A percentile compares a stretch with the other conserved stretches of the same genome.
Conservation (phyloP, 108 stramenopile genomes). For the Craspedostauros australis region DNA sequence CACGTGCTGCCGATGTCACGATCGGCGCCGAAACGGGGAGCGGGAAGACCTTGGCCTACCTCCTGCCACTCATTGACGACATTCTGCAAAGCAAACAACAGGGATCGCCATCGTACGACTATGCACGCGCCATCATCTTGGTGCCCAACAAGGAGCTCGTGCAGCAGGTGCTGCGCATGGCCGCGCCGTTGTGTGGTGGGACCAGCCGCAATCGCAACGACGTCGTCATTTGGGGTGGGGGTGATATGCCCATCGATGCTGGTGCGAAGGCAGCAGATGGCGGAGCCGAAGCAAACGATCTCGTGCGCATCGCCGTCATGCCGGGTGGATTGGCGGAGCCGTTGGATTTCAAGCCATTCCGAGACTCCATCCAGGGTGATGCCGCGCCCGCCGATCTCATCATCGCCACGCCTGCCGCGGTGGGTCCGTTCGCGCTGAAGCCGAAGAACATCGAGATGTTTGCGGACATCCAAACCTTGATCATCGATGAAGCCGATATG, state of each 20-base stretch:
- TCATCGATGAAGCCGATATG: slow-evolving; percentile 97
- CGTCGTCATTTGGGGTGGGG: slow-evolving; percentile 28
- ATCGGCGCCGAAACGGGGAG: slow-evolving; percentile 92
- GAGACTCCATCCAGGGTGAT: slow-evolving; percentile 37
- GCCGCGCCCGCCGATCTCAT: slow-evolving; percentile 84
- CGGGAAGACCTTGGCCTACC: slow-evolving; percentile 96
- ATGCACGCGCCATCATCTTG: slow-evolving; percentile 70
- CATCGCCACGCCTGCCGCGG: slow-evolving; percentile 88
- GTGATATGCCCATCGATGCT: slow-evolving; percentile 21
- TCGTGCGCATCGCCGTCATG: slow-evolving; percentile 72
- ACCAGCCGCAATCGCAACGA: not conserved
- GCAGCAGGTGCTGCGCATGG: slow-evolving; percentile 83
- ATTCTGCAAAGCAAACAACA: slow-evolving; percentile 51
- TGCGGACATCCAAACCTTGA: slow-evolving; percentile 76
- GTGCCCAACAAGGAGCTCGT: slow-evolving; percentile 89
- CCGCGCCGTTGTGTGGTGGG: slow-evolving; percentile 61
- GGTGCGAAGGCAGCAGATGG: slow-evolving; percentile 15
- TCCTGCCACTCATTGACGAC: slow-evolving; percentile 83
- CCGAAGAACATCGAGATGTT: slow-evolving; percentile 85
- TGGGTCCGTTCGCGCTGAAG: slow-evolving; percentile 86
- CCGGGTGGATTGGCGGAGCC: slow-evolving; percentile 74
- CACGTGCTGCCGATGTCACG: slow-evolving; percentile 45
- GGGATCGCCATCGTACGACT: slow-evolving; percentile 47
- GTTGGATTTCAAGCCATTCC: slow-evolving; percentile 74
- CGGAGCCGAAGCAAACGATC: slow-evolving; percentile 28